Evolutionary conservation across 768 basidiomycete genomes (phyloP), one percentile per base, ranked within the genome.

Genomic region (Epithele typhae): DNA sequence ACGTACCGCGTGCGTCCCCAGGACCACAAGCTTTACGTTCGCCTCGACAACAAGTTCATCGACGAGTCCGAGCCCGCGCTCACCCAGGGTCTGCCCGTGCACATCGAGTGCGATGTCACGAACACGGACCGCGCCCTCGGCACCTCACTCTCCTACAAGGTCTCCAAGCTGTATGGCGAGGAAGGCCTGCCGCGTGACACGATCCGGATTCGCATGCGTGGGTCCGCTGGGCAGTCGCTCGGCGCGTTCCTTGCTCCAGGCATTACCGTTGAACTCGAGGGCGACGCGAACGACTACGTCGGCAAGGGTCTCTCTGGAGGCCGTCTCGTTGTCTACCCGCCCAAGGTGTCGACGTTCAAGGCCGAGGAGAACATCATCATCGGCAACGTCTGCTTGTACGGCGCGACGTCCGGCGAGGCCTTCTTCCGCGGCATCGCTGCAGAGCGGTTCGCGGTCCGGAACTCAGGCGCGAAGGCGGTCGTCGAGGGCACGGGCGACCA

Each of bases 161-260:
- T 99, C 38, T 96, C 93, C 25, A 97, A 95, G 70, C 74, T 84
- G 36, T 97, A 97, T 64, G 96, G 95, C 27, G 96, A 99, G 71
- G 93, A 96, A 60, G 96, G 96, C 51, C 79, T 99, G 36, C 96
- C 96, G 10, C 87, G 86, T 64, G 96, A 99, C 64, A 98, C 96
- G 15, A 99, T 99, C 58, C 95, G 95, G 65, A 94, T 99, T 65
- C 75, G 77, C 62, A 93, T 96, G 89, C 82, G 76, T 46, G 96
- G 96, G 19, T 97, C 94, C 14, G 96, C 96, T 34, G 96, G 96
- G 19, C 96, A 99, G 64, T 96, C 94, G 0, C 85, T 91, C 55
- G 96, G 96, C 48, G 96, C 96, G n/a, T 99, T 98, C 86, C 82
- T 99, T 41, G 95, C 95, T 17, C 88, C 96, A 1, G 96, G 96